A percentile compares a stretch with the other conserved stretches of the same genome.
Evolutionary conservation across 2,329 filamentous ascomycete genomes (phyloP).

Genomic region (Alternaria panax): DNA sequence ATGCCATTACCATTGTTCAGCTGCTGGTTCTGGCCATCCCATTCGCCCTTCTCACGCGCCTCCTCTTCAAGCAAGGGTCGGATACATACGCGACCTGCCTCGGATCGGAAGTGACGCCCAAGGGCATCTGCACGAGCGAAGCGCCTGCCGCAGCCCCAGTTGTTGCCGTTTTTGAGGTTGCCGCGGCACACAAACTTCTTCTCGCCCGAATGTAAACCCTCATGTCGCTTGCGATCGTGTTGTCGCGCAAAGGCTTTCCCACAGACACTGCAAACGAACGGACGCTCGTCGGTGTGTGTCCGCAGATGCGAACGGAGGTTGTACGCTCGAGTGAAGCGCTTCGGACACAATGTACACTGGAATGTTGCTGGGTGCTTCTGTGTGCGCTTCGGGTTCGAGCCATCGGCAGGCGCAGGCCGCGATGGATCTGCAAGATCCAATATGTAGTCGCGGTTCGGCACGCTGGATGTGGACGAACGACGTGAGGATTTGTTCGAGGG

Average conservation of each 20-base stretch:
- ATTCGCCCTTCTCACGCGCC: slow-evolving; percentile 76
- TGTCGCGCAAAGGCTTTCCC: slow-evolving; percentile 97
- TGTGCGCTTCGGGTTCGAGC: slow-evolving; percentile 72
- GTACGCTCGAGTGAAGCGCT: slow-evolving; percentile 95
- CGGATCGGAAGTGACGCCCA: slow-evolving; percentile 91
- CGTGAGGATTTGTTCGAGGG: slow-evolving; percentile 58
- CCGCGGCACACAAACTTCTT: slow-evolving; percentile 99
- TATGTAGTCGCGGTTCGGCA: slow-evolving; percentile 75
- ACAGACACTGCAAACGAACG: slow-evolving; percentile 96
- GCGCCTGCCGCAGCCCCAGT: slow-evolving; percentile 91
- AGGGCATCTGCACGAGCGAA: slow-evolving; percentile 96
- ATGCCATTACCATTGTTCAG: slow-evolving; percentile 59
- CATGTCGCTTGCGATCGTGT: slow-evolving; percentile 95
- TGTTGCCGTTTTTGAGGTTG: slow-evolving; percentile 79
- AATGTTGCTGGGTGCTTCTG: slow-evolving; percentile 99
- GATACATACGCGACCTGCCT: slow-evolving; percentile 95
- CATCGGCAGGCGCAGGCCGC: slow-evolving; percentile 65
- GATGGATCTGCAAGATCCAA: slow-evolving; percentile 89
- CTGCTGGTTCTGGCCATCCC: slow-evolving; percentile 64
- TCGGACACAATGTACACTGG: slow-evolving; percentile 91
- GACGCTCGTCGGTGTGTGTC: slow-evolving; percentile 95
- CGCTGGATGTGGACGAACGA: slow-evolving; percentile 60
- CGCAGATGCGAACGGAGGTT: slow-evolving; percentile 94
- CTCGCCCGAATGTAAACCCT: slow-evolving; percentile 93
- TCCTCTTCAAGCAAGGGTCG: slow-evolving; percentile 97